Evolutionary conservation across 2,329 filamentous ascomycete species (phyloP).

Genomic region (Fusarium devonianum): DNA sequence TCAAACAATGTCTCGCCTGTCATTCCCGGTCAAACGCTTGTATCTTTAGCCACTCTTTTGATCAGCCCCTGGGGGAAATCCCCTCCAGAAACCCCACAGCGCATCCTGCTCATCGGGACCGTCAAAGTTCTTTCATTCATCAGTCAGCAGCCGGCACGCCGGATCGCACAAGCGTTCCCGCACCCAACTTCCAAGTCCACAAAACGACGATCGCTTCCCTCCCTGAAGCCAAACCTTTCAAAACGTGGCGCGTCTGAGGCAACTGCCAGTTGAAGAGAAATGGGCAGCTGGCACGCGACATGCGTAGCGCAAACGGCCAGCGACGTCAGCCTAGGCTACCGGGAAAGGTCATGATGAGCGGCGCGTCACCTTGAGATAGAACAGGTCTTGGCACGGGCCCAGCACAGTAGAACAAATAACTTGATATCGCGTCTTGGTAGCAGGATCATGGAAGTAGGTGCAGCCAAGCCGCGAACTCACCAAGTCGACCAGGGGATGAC

Average conservation of each 20-base stretch:
- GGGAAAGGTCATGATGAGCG: conserved; percentile 21
- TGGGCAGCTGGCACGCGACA: conserved; percentile 26
- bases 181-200: conserved; percentile 3
- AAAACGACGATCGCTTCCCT: conserved; percentile 14
- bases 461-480: neutral
- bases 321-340: conserved; percentile 31
- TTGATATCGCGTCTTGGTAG: conserved; percentile 21
- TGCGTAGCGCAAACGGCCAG: conserved; percentile 12
- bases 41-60: conserved; percentile 2
- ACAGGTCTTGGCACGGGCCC: conserved; percentile 4
- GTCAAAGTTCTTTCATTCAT: neutral
- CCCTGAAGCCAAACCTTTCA: no score
- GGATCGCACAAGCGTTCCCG: conserved; percentile 30
- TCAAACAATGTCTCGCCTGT: conserved; percentile 29
- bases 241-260: no score
- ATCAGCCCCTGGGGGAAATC: conserved; percentile 8
- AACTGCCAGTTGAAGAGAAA: neutral
- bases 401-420: neutral
- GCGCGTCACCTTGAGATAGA: conserved; percentile 6
- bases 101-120: conserved; percentile 25
- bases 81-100: conserved; percentile 22
- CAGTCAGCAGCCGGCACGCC: neutral
- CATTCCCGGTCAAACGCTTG: conserved; percentile 27
- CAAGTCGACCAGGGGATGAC: conserved; percentile 6
- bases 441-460: neutral